Percentiles rank a stretch among this genome's conserved stretches.
Conservation (phyloP, 2,329 filamentous ascomycete species). For the Ophiostoma tasmaniense region DNA sequence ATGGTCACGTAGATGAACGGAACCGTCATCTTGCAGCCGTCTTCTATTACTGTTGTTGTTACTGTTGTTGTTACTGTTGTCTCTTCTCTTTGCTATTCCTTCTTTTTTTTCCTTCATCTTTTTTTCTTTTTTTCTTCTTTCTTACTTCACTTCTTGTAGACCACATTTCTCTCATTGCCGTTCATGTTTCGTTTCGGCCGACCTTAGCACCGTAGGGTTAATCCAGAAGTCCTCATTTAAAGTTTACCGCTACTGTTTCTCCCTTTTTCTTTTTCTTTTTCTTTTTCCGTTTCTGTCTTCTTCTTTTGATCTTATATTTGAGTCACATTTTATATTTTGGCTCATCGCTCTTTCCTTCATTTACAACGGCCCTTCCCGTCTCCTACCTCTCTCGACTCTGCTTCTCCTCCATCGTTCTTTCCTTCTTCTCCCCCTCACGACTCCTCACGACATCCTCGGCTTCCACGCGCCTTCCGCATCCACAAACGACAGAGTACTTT, state of each 20-base stretch:
- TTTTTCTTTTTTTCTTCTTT: not conserved
- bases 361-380: slow-evolving; percentile 7
- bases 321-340: not conserved
- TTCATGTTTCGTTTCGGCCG: not conserved
- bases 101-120: not conserved
- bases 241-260: not conserved
- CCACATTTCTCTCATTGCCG: not conserved
- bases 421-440: not conserved
- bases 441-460: not conserved
- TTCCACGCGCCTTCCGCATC: not conserved
- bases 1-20: not conserved
- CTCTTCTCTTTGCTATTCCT: not conserved
- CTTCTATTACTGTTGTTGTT: not conserved
- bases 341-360: slow-evolving; percentile 4
- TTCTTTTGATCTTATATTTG: not conserved
- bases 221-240: not conserved
- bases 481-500: not conserved
- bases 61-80: no score
- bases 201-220: not conserved
- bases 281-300: not conserved
- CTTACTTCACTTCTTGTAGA: not conserved
- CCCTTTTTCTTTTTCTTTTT: not conserved
- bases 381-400: not conserved
- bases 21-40: not conserved
- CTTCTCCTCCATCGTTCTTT: slow-evolving; percentile 4